A percentile compares a stretch with the other conserved stretches of the same genome.
phyloP scores from a whole-genome alignment of 2,329 filamentous ascomycete species.

The Botrytis galanthina region DNA sequence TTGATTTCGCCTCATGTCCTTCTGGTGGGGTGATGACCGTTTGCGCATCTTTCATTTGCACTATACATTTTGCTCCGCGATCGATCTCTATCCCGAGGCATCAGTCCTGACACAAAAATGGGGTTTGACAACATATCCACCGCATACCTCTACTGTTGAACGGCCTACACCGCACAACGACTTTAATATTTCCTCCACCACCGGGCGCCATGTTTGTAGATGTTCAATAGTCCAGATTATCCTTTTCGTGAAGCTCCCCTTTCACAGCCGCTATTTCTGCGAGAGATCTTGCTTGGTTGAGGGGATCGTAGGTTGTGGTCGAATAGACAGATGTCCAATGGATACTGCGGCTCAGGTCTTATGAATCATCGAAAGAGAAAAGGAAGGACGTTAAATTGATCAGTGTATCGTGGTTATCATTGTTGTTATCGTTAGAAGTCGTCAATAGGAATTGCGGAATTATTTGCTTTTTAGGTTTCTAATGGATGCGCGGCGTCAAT shows the following conservation, averaged over 20 bases:
- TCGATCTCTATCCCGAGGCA: constrained; percentile 66
- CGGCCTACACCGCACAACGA: constrained; percentile 92
- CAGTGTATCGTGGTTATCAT: constrained; percentile 20
- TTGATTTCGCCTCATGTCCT: constrained; percentile 51
- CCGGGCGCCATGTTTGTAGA: constrained; percentile 37
- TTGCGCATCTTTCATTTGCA: constrained; percentile 92
- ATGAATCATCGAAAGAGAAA: constrained; percentile 21
- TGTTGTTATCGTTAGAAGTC: constrained; percentile 19
- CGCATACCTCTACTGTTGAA: constrained; percentile 88
- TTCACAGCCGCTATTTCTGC: constrained; percentile 1
- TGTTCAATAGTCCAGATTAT: constrained; percentile 19
- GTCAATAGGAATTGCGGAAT: constrained; percentile 2
- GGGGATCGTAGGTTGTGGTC: constrained; percentile 15
- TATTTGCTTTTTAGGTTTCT: constrained; percentile 12
- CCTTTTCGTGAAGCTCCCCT: constrained; percentile 18
- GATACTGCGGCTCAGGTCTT: not conserved
- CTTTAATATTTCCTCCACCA: constrained; percentile 95
- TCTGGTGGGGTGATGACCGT: constrained; percentile 78
- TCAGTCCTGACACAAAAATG: constrained; percentile 21
- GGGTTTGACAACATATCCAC: constrained; percentile 8
- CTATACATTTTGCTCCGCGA: constrained; percentile 90
- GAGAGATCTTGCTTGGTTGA: constrained; percentile 6
- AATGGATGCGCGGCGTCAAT: not conserved
- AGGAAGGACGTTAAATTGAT: constrained; percentile 8
- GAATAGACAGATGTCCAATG: constrained; percentile 11